Evolutionary conservation across 2,329 filamentous ascomycete species (phyloP).

Genomic region (Pseudopyricularia javanii): DNA sequence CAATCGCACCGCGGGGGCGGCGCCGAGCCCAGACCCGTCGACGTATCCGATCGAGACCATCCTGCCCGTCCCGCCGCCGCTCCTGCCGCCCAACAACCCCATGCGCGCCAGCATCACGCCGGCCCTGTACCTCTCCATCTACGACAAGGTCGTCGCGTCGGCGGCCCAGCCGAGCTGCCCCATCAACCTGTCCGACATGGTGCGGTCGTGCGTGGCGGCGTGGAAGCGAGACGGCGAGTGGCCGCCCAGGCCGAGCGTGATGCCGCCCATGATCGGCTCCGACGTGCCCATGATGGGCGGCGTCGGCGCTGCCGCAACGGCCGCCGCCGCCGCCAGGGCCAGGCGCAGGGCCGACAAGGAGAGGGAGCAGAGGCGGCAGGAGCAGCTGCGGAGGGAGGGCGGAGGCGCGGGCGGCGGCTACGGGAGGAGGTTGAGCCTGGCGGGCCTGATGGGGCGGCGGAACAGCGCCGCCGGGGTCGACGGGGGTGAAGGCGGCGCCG

Average conservation of each 20-base stretch:
- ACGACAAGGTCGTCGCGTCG: slow-evolving; percentile 77
- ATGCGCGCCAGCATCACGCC: slow-evolving; percentile 69
- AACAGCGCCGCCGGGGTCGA: background rate
- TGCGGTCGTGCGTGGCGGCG: slow-evolving; percentile 68
- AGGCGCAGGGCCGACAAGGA: slow-evolving; percentile 3
- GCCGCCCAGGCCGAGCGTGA: slow-evolving; percentile 48
- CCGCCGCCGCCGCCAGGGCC: background rate
- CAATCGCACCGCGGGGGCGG: slow-evolving; percentile 7
- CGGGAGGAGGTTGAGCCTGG: slow-evolving; percentile 7
- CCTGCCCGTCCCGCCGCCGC: slow-evolving; percentile 59
- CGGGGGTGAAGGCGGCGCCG: slow-evolving; percentile 2
- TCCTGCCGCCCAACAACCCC: slow-evolving; percentile 62
- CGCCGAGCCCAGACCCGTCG: slow-evolving; percentile 14
- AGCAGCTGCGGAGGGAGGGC: slow-evolving; percentile 2
- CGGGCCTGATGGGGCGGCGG: background rate
- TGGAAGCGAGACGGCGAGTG: slow-evolving; percentile 93
- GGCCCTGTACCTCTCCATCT: slow-evolving; percentile 66
- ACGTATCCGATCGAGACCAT: slow-evolving; percentile 45
- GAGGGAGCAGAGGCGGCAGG: background rate
- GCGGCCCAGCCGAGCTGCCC: slow-evolving; percentile 73
- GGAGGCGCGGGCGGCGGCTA: background rate
- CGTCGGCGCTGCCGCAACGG: background rate
- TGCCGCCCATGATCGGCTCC: background rate
- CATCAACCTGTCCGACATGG: slow-evolving; percentile 74
- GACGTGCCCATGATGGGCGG: background rate